These are phyloP conservation scores for Lasiosphaeriaceae sp. DNA, from an alignment of 495 filamentous ascomycete genomes.

Conservation along the genomic window DNA sequence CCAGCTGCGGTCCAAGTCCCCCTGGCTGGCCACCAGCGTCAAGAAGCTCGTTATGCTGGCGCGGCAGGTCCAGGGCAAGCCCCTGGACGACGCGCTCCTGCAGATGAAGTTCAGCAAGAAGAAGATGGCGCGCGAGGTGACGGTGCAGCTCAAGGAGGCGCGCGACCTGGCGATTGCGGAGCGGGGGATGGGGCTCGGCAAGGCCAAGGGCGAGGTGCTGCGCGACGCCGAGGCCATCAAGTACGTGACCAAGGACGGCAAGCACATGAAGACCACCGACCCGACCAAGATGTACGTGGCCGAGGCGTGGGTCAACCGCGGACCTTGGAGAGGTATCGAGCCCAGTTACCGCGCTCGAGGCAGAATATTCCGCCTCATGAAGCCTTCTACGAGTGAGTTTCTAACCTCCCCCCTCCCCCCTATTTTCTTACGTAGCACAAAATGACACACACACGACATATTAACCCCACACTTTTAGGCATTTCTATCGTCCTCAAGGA, in stretches of 20 bases:
- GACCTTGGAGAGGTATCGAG: conserved; percentile 47
- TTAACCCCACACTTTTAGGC: conserved; percentile 34
- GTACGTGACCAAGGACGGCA: conserved; percentile 53
- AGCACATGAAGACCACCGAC: conserved; percentile 61
- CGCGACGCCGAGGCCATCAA: conserved; percentile 22
- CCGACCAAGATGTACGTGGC: conserved; percentile 76
- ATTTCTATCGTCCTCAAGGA: conserved; percentile 88
- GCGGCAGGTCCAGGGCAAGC: conserved; percentile 85
- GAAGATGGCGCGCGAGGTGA: conserved; percentile 79
- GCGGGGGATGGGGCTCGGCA: conserved; percentile 80
- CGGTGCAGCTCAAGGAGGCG: conserved; percentile 70
- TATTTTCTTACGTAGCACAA: background rate
- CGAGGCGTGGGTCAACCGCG: conserved; percentile 86
- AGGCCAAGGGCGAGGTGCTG: conserved; percentile 3
- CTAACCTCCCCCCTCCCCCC: background rate
- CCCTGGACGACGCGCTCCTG: conserved; percentile 81
- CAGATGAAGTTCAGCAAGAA: conserved; percentile 97
- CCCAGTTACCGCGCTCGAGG: conserved; percentile 68
- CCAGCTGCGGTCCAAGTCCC: conserved; percentile 56
- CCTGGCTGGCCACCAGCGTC: conserved; percentile 68
- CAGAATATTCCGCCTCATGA: conserved; percentile 52
- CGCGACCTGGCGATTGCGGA: conserved; percentile 71
- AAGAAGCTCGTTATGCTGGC: conserved; percentile 87
- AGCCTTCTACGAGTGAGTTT: conserved; percentile 68
- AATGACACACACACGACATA: background rate